Evolutionary conservation across 2,329 filamentous ascomycete species (phyloP).

Genomic region (Trichoderma brevicompactum): DNA sequence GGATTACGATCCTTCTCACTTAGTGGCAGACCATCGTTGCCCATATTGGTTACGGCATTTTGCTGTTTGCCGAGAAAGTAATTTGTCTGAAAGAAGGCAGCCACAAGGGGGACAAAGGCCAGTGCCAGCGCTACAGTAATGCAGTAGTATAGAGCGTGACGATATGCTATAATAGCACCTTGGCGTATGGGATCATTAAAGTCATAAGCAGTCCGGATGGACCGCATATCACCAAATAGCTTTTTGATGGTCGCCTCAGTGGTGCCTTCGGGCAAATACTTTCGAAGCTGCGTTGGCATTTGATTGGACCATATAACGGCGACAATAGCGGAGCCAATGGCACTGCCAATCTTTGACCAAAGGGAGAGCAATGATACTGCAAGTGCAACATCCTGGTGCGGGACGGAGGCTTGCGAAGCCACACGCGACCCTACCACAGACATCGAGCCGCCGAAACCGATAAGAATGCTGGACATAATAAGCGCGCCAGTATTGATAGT

Average conservation of each 20-base stretch:
- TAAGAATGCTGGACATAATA: constrained; percentile 29
- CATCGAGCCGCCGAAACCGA: constrained; percentile 37
- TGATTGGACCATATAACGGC: constrained; percentile 44
- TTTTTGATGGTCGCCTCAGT: constrained; percentile 34
- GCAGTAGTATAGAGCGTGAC: constrained; percentile 43
- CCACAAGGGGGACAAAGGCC: constrained; percentile 42
- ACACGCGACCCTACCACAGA: constrained; percentile 45
- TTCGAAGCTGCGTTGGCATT: constrained; percentile 36
- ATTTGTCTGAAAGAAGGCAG: constrained; percentile 46
- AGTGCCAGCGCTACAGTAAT: constrained; percentile 40
- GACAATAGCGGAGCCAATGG: constrained; percentile 44
- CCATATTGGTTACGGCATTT: constrained; percentile 39
- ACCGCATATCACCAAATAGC: constrained; percentile 43
- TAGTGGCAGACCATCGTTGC: constrained; percentile 35
- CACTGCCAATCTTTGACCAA: constrained; percentile 44
- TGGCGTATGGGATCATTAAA: constrained; percentile 42
- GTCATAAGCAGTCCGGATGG: constrained; percentile 39
- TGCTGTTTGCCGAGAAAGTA: constrained; percentile 42
- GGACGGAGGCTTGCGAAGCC: constrained; percentile 46
- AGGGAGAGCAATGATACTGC: constrained; percentile 43
- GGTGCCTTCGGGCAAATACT: constrained; percentile 33
- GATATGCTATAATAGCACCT: constrained; percentile 42
- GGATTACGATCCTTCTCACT: constrained; percentile 33
- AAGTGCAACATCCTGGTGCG: constrained; percentile 44
- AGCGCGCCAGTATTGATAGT: constrained; percentile 44